Conservation (phyloP, 2,329 filamentous ascomycete genomes). For the Echinosphaeria canescens region DNA sequence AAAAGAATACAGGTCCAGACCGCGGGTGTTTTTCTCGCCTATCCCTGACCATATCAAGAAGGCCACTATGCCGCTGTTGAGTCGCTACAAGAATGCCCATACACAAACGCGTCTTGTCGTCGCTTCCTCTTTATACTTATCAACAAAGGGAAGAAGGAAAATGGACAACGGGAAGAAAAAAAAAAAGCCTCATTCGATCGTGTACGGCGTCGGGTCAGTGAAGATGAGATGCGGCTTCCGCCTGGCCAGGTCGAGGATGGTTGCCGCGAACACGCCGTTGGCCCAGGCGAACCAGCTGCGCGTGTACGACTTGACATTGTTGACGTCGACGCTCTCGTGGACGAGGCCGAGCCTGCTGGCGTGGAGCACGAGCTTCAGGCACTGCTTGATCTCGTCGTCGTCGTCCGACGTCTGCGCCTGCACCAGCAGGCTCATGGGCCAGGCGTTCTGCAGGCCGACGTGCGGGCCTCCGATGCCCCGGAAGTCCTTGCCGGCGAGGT, state of each 20-base stretch:
- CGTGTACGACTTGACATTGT: slow-evolving; percentile 44
- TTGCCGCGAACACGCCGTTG: slow-evolving; percentile 87
- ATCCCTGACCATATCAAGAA: no score
- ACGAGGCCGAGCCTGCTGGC: slow-evolving; percentile 61
- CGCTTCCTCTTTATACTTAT: no score
- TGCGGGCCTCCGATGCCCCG: slow-evolving; percentile 63
- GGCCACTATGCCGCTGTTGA: no score
- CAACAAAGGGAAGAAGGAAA: no score
- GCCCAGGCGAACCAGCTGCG: slow-evolving; percentile 94
- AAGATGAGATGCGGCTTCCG: slow-evolving; percentile 48
- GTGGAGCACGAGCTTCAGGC: slow-evolving; percentile 52
- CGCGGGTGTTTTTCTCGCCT: no score
- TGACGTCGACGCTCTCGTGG: slow-evolving; percentile 83
- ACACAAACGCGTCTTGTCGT: no score
- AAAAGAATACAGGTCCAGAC: no score
- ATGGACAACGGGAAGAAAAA: no score
- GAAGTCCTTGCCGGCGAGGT: slow-evolving; percentile 54
- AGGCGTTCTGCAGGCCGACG: slow-evolving; percentile 75
- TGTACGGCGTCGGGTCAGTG: slow-evolving; percentile 7
- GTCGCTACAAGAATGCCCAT: no score
- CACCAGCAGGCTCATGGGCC: slow-evolving; percentile 89
- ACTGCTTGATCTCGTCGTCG: slow-evolving; percentile 60
- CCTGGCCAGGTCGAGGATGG: slow-evolving; percentile 72
- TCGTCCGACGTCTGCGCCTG: slow-evolving; percentile 78
- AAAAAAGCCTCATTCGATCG: no score